Evolutionary conservation across 352 stramenopile genomes (phyloP), one percentile per base, ranked within the genome.

Genomic region (Pythium insidiosum): DNA sequence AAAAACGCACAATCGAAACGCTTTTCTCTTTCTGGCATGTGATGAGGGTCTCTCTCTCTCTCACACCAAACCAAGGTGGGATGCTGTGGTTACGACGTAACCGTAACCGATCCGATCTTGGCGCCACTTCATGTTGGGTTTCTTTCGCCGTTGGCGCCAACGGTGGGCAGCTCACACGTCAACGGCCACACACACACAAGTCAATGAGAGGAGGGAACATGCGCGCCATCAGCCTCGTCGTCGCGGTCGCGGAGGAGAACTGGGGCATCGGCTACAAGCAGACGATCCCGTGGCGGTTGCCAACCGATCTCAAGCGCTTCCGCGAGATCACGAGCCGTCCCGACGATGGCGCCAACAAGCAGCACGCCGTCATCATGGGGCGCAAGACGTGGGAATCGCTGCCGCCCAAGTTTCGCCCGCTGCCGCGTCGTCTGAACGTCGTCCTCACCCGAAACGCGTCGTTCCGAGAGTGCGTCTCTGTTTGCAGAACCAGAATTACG

Each of bases 341-440:
- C 6, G 43, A 35, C 22, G 43, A 43, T 13, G 29, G 6, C 22
- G 43, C 12, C 12, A 9, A 9, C 7, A 61, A 57, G 30, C 82
- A 94, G 37, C 87, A 99, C 75, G 97, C 96, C 1, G 96, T 99
- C 25, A 96, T 99, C 63, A 99, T 99, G 96, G 97, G 97, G 13
- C 88, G 96, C 35, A 99, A 99, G 70, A 99, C 97, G 15, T 99
- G 96, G 94, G 89, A 99, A 49, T 98, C 93, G 47, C 96, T 99
- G 40, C 96, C 96, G 5, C 30, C 74, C 31, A 97, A 96, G 58
- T 97, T 98, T 50, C 84, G 95, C 3, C 97, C 97, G 10, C 68
- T 99, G 29, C 73, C 77, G 21, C 88, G 93, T 36, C 87, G 97
- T 18, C 77, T 93, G 43, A 99, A 99, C 64, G 79, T 99, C 21